Percentiles rank a stretch among this genome's conserved stretches.
Evolutionary conservation across 169 alveolate species (phyloP).

Genomic region (Plasmodium malariae): DNA sequence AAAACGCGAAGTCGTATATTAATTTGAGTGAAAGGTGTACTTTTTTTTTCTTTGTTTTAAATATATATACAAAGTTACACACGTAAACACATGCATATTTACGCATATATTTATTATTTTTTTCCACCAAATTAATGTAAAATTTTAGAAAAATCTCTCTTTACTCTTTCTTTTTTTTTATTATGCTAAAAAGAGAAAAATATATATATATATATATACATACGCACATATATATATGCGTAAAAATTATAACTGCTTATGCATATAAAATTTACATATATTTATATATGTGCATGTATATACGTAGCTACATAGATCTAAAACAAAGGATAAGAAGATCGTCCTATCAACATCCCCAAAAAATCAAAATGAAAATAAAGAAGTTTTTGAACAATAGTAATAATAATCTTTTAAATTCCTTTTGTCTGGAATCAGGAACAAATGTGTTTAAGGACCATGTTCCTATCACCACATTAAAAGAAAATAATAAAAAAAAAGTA

Average conservation of each 20-base stretch:
- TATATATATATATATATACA: conserved; percentile 14
- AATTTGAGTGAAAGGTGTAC: neutral
- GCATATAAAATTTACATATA: neutral
- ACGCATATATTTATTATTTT: conserved; percentile 7
- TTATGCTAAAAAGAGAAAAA: neutral
- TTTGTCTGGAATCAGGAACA: conserved; percentile 51
- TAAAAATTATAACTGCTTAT: neutral
- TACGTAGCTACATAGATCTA: neutral
- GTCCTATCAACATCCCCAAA: neutral
- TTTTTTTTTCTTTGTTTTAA: conserved; percentile 2
- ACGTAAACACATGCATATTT: neutral
- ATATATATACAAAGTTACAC: neutral
- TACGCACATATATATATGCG: neutral
- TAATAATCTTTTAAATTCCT: conserved; percentile 33
- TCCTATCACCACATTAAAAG: conserved; percentile 49
- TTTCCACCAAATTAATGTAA: neutral
- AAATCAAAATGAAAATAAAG: conserved; percentile 42
- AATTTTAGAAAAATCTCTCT: neutral
- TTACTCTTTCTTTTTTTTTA: conserved; percentile 1
- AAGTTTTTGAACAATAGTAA: conserved; percentile 6
- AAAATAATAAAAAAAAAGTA: conserved; percentile 34
- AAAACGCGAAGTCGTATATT: neutral
- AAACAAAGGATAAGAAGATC: neutral
- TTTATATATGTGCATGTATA: no score
- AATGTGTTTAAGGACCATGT: conserved; percentile 33